phyloP scores from a whole-genome alignment of 306 rosid species.

The Amphicarpaea edgeworthii region DNA sequence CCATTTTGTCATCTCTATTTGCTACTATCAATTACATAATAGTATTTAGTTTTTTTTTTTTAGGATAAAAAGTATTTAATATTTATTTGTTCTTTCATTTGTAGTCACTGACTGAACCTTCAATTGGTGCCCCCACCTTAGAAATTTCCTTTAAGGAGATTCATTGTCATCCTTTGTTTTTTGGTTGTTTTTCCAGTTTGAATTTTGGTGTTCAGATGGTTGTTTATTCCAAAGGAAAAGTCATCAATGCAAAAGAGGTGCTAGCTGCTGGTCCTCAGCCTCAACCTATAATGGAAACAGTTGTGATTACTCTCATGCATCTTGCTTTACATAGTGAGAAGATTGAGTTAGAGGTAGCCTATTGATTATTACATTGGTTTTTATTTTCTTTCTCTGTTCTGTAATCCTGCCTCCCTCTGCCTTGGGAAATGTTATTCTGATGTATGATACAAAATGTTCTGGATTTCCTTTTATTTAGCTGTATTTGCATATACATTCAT shows the following conservation, averaged over 20 bases:
- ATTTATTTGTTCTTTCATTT: neutral
- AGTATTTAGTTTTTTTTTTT: neutral
- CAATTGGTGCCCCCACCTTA: neutral
- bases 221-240: constrained; percentile 64
- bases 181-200: constrained; percentile 61
- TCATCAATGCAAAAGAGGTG: constrained; percentile 76
- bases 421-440: constrained; percentile 6
- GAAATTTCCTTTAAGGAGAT: constrained; percentile 4
- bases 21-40: neutral
- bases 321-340: constrained; percentile 86
- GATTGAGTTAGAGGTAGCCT: constrained; percentile 77
- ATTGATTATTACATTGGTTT: constrained; percentile 11
- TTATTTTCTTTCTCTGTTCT: constrained; percentile 10
- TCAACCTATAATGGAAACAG: constrained; percentile 75
- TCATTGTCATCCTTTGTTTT: constrained; percentile 10
- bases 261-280: constrained; percentile 81
- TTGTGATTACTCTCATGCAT: constrained; percentile 83
- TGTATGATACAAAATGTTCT: constrained; percentile 1
- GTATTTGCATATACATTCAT: constrained; percentile 3
- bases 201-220: constrained; percentile 84
- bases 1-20: too few species aligned
- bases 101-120: constrained; percentile 24
- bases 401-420: neutral
- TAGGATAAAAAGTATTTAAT: neutral
- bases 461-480: neutral